Percentiles rank a stretch among this genome's conserved stretches.
phyloP scores from a whole-genome alignment of 768 basidiomycete species.

The Cystoderma amianthinum region DNA sequence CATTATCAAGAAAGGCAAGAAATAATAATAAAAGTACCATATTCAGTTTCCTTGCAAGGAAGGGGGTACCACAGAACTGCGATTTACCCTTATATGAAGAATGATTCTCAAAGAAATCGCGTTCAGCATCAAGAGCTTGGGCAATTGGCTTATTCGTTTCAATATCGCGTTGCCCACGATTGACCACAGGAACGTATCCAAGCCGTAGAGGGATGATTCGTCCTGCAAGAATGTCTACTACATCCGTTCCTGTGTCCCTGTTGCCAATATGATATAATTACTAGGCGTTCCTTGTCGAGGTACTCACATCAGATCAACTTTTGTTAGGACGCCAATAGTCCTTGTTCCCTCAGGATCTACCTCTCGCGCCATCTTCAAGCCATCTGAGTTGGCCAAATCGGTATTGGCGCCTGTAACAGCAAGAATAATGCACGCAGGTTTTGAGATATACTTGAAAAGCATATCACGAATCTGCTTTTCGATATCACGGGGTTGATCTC shows the following conservation, averaged over 20 bases:
- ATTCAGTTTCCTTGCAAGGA: constrained; percentile 91
- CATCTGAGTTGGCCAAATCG: constrained; percentile 98
- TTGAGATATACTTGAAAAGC: constrained; percentile 92
- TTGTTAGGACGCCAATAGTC: constrained; percentile 97
- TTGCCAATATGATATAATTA: background rate
- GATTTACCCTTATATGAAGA: constrained; percentile 89
- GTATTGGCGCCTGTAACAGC: constrained; percentile 95
- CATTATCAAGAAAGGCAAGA: constrained; percentile 2
- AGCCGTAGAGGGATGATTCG: constrained; percentile 93
- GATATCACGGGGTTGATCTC: constrained; percentile 95
- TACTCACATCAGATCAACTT: constrained; percentile 94
- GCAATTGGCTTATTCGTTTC: constrained; percentile 82
- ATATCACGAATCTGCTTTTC: constrained; percentile 97
- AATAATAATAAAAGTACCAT: constrained; percentile 46
- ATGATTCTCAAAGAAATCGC: constrained; percentile 93
- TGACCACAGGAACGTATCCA: constrained; percentile 98
- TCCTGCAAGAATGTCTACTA: constrained; percentile 97
- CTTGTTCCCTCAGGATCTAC: constrained; percentile 95
- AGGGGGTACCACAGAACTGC: constrained; percentile 96
- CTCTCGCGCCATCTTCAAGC: constrained; percentile 91
- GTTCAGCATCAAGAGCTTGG: constrained; percentile 82
- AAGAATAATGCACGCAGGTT: constrained; percentile 92
- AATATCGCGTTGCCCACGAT: constrained; percentile 96
- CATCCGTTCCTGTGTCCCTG: constrained; percentile 97
- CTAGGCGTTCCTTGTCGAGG: background rate